Conservation (phyloP, 202 grass and related monocot species). For the Setaria viridis region DNA sequence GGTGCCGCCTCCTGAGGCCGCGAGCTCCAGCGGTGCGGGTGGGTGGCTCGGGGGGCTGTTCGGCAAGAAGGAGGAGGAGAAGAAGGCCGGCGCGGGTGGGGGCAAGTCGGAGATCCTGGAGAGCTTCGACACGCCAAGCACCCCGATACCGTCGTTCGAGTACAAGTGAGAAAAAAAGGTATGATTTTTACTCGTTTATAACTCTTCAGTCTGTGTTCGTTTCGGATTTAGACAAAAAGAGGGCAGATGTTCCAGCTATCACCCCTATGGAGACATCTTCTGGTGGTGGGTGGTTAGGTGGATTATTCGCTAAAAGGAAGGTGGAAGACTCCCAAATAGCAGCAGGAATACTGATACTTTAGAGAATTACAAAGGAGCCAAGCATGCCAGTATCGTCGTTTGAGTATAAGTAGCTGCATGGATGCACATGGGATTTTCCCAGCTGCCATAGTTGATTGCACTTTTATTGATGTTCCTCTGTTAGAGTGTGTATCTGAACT, state of each 20-base stretch:
- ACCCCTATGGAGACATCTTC: neutral
- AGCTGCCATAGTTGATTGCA: too few species aligned
- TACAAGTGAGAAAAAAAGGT: conserved; percentile 71
- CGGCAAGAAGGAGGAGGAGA: conserved; percentile 64
- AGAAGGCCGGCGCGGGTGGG: conserved; percentile 27
- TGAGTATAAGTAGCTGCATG: neutral
- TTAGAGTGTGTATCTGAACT: too few species aligned
- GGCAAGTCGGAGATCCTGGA: conserved; percentile 85
- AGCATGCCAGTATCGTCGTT: conserved; percentile 35
- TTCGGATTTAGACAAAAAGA: neutral
- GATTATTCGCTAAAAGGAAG: conserved; percentile 45
- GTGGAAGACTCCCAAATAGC: conserved; percentile 23
- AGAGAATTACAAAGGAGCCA: conserved; percentile 51
- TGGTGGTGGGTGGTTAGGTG: conserved; percentile 33
- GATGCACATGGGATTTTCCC: neutral
- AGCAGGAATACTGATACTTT: conserved; percentile 26
- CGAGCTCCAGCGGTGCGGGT: neutral
- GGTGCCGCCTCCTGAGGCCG: conserved; percentile 16
- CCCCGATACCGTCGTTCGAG: conserved; percentile 83
- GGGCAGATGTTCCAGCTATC: neutral
- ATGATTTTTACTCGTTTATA: conserved; percentile 16
- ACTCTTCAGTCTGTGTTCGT: neutral
- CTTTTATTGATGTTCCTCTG: too few species aligned
- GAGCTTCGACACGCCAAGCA: conserved; percentile 79
- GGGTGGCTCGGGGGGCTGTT: conserved; percentile 71